A percentile compares a stretch with the other conserved stretches of the same genome.
Evolutionary conservation across 2,329 filamentous ascomycete species (phyloP).

Genomic region (Thielaviopsis musarum): DNA sequence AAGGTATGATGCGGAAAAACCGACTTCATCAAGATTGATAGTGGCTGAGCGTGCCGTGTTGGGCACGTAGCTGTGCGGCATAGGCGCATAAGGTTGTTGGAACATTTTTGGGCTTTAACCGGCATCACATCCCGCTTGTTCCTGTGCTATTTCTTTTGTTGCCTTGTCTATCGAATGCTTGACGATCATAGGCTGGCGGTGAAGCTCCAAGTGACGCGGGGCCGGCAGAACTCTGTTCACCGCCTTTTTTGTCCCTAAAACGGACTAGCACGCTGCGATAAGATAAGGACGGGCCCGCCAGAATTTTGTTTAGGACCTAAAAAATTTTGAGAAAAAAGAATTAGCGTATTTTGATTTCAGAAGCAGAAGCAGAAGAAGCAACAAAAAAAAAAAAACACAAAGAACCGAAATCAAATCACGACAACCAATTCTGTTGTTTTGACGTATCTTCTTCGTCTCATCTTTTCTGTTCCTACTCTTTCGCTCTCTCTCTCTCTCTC

Average conservation of each 20-base stretch:
- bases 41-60: constrained; percentile 68
- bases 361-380: neutral
- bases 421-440: constrained; percentile 5
- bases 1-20: constrained; percentile 9
- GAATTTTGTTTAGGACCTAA: constrained; percentile 7
- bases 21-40: constrained; percentile 84
- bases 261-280: constrained; percentile 8
- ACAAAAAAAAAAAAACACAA: constrained; percentile 1
- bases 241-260: constrained; percentile 3
- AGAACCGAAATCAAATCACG: constrained; percentile 4
- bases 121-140: constrained; percentile 4
- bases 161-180: neutral
- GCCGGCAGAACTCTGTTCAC: constrained; percentile 6
- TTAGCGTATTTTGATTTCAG: neutral
- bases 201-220: constrained; percentile 4
- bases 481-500: neutral
- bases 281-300: constrained; percentile 11
- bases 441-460: neutral
- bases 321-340: constrained; percentile 7
- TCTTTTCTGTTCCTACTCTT: neutral
- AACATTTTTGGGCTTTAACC: constrained; percentile 25
- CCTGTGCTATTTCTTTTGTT: neutral
- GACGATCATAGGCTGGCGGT: neutral
- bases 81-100: constrained; percentile 67
- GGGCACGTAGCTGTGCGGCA: constrained; percentile 80